phyloP scores from a whole-genome alignment of 2,329 filamentous ascomycete genomes.

The Colletotrichum chrysophilum region DNA sequence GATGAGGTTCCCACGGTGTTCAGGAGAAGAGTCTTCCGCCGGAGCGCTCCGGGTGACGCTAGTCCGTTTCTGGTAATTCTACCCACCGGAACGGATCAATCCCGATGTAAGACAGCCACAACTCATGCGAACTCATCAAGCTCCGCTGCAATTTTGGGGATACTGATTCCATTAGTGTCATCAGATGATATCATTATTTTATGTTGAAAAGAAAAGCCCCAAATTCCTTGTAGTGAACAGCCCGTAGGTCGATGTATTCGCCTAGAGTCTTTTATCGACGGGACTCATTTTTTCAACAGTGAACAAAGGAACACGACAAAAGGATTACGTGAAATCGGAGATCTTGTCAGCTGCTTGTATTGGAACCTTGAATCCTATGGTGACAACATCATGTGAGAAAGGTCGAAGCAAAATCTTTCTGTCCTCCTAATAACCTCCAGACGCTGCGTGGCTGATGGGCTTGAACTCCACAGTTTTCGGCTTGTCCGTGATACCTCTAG shows the following conservation, averaged over 20 bases:
- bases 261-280: background rate
- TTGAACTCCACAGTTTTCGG: slow-evolving; percentile 21
- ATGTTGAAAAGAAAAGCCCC: background rate
- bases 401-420: background rate
- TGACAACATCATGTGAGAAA: background rate
- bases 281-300: background rate
- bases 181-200: background rate
- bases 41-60: background rate
- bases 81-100: background rate
- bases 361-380: background rate
- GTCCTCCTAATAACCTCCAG: background rate
- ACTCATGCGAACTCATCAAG: background rate
- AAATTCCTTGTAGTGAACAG: background rate
- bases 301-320: background rate
- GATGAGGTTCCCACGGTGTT: background rate
- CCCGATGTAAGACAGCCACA: background rate
- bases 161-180: background rate
- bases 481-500: slow-evolving; percentile 47
- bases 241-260: background rate
- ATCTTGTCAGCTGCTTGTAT: background rate
- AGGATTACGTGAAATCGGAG: background rate
- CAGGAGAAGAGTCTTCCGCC: background rate
- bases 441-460: background rate
- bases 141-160: background rate
- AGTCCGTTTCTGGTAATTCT: background rate